These are phyloP conservation scores for Vitis amurensis DNA, from an alignment of 164 flowering plant genomes.

Conservation along the genomic window DNA sequence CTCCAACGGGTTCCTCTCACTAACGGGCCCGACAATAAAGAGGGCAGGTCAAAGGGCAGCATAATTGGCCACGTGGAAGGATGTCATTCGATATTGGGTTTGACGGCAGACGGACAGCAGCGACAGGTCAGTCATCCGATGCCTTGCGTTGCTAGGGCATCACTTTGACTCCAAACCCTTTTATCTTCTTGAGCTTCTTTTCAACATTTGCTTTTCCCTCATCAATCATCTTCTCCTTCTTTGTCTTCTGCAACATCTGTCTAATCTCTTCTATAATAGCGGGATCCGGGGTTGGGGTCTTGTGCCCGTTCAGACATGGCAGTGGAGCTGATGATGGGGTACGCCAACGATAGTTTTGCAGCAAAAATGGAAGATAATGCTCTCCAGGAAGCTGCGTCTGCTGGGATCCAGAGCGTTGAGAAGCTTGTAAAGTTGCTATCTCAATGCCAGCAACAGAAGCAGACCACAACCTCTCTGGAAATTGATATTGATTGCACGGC, in stretches of 20 bases:
- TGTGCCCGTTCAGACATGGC: slow-evolving; percentile 36
- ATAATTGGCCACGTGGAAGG: slow-evolving; percentile 20
- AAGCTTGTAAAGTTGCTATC: slow-evolving; percentile 40
- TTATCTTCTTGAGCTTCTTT: neutral
- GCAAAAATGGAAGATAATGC: slow-evolving; percentile 45
- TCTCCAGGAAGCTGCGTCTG: slow-evolving; percentile 57
- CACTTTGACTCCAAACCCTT: slow-evolving; percentile 29
- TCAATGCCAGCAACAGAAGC: slow-evolving; percentile 15
- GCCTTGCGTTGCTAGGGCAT: slow-evolving; percentile 18
- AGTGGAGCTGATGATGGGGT: slow-evolving; percentile 57
- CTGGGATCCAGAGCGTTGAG: slow-evolving; percentile 67
- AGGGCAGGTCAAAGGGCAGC: slow-evolving; percentile 23
- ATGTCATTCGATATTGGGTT: slow-evolving; percentile 6
- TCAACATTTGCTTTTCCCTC: slow-evolving; percentile 5
- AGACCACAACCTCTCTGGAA: neutral
- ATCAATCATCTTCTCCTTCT: neutral
- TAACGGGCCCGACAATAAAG: slow-evolving; percentile 5
- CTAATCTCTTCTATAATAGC: neutral
- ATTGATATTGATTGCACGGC: slow-evolving; percentile 13
- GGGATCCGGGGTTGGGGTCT: neutral
- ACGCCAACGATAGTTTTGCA: slow-evolving; percentile 14
- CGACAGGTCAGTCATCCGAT: slow-evolving; percentile 12
- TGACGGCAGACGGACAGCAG: slow-evolving; percentile 24
- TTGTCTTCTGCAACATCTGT: neutral
- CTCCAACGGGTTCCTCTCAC: slow-evolving; percentile 9